Percentiles rank a stretch among this genome's conserved stretches.
Conservation (phyloP, 805 yeast genomes). For the Alloascoidea africana region DNA sequence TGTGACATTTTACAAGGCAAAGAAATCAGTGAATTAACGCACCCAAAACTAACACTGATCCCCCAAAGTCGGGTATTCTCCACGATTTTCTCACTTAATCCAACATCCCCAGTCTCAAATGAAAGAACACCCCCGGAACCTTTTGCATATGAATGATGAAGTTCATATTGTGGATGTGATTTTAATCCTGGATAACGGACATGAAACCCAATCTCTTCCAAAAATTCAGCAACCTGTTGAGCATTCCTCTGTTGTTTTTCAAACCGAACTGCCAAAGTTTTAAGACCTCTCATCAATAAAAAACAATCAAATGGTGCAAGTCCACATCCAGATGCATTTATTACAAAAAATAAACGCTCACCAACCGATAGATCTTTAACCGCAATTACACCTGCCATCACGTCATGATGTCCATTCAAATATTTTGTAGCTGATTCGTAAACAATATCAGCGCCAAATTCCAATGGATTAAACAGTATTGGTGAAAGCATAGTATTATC, state of each 20-base stretch:
- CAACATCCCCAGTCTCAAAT: constrained; percentile 72
- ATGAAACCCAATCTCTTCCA: constrained; percentile 51
- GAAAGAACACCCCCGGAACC: constrained; percentile 88
- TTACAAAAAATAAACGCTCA: constrained; percentile 53
- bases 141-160: constrained; percentile 60
- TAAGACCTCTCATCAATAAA: constrained; percentile 78
- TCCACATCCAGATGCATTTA: constrained; percentile 87
- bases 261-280: constrained; percentile 73
- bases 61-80: constrained; percentile 67
- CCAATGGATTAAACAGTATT: constrained; percentile 67
- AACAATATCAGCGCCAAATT: constrained; percentile 78
- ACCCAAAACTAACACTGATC: constrained; percentile 87
- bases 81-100: constrained; percentile 52
- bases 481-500: constrained; percentile 98
- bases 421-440: constrained; percentile 92
- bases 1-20: constrained; percentile 95
- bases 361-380: constrained; percentile 49
- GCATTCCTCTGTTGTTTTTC: constrained; percentile 84
- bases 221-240: constrained; percentile 55
- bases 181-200: constrained; percentile 80
- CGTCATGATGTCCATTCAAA: constrained; percentile 87
- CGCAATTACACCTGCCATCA: constrained; percentile 91
- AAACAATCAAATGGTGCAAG: constrained; percentile 87
- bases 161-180: constrained; percentile 66
- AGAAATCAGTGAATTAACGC: constrained; percentile 83